These are phyloP conservation scores for Acrodontium crateriforme DNA, from an alignment of 2,329 filamentous ascomycete species.

Conservation along the genomic window DNA sequence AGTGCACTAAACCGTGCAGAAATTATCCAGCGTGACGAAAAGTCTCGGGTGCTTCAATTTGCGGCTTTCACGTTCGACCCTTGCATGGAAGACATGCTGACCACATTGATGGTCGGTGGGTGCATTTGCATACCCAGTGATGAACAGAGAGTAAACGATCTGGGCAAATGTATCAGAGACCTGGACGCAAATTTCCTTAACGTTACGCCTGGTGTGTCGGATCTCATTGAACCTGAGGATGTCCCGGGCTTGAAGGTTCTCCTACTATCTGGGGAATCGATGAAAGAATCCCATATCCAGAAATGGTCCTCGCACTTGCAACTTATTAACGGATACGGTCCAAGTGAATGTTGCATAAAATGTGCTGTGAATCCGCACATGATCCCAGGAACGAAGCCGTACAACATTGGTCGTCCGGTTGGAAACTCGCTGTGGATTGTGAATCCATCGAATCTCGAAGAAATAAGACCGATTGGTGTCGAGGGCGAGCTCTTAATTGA, in stretches of 20 bases:
- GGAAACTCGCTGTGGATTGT: not conserved
- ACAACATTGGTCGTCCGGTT: not conserved
- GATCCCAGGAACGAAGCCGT: not conserved
- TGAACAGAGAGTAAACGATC: slow-evolving; percentile 4
- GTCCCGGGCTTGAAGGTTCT: not conserved
- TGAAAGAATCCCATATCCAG: not conserved
- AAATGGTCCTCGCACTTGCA: not conserved
- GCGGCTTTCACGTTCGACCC: slow-evolving; percentile 7
- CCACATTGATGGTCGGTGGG: slow-evolving; percentile 4
- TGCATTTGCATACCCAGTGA: slow-evolving; percentile 7
- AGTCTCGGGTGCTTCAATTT: slow-evolving; percentile 5
- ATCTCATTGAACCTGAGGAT: not conserved
- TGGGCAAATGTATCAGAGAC: slow-evolving; percentile 10
- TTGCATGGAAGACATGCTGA: slow-evolving; percentile 5
- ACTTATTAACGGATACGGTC: not conserved
- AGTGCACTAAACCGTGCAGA: not conserved
- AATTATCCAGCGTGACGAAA: not conserved
- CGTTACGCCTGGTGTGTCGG: not conserved
- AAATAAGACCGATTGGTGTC: not conserved
- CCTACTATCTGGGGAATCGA: not conserved
- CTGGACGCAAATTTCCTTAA: no score
- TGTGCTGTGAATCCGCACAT: no score
- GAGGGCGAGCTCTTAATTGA: not conserved
- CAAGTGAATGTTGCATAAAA: no score
- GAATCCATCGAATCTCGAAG: not conserved